These are phyloP conservation scores for Hippophae rhamnoides DNA, from an alignment of 306 rosid genomes.

Conservation along the genomic window DNA sequence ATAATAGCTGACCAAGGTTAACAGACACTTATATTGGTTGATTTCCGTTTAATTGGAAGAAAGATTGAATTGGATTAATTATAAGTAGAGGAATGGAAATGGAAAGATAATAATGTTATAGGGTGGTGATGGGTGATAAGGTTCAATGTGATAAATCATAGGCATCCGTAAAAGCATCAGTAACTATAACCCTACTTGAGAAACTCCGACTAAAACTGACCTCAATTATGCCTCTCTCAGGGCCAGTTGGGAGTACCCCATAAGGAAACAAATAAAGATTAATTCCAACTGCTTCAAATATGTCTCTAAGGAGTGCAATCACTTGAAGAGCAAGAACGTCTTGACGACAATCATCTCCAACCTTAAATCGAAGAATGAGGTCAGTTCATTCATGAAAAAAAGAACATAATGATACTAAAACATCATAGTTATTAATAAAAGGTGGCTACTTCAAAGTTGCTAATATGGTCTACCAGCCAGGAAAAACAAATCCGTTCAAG, in stretches of 20 bases:
- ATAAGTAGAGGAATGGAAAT: too few species aligned
- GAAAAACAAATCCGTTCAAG: background rate
- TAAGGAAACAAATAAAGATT: conserved; percentile 87
- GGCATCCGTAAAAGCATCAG: background rate
- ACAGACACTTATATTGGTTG: too few species aligned
- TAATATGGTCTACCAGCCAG: background rate
- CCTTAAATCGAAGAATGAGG: conserved; percentile 36
- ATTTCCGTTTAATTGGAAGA: too few species aligned
- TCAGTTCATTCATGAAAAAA: background rate
- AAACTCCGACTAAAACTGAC: conserved; percentile 33
- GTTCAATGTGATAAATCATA: too few species aligned
- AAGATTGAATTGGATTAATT: too few species aligned
- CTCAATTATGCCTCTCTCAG: conserved; percentile 94
- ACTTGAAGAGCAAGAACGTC: conserved; percentile 99
- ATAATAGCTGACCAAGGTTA: too few species aligned
- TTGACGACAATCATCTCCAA: conserved; percentile 99
- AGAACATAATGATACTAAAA: background rate
- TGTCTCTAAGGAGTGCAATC: conserved; percentile 86
- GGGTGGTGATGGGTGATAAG: too few species aligned
- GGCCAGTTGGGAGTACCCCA: conserved; percentile 96
- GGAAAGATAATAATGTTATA: too few species aligned
- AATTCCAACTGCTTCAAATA: conserved; percentile 84
- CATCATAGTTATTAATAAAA: background rate
- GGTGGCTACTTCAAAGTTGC: background rate
- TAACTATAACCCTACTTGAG: conserved; percentile 8